Evolutionary conservation across 306 rosid species (phyloP).

Genomic region (Dalbergia cochinchinensis): DNA sequence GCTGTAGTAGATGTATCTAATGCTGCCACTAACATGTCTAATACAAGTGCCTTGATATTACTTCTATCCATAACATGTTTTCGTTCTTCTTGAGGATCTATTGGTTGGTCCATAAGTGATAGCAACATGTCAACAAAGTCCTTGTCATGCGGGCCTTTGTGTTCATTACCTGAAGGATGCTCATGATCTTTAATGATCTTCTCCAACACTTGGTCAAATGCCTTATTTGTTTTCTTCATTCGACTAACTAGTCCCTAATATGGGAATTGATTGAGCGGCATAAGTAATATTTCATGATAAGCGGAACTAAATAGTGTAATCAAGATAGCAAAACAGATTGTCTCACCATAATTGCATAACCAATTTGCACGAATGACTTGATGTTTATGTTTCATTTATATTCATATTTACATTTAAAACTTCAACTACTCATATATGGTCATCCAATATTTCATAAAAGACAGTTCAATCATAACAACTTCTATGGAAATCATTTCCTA

Average conservation of each 20-base stretch:
- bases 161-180: not conserved
- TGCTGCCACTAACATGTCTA: constrained; percentile 47
- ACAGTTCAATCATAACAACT: no score
- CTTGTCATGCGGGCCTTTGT: not conserved
- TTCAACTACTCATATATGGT: no score
- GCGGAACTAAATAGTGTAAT: no score
- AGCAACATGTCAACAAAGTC: constrained; percentile 48
- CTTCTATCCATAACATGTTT: constrained; percentile 36
- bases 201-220: constrained; percentile 48
- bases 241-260: constrained; percentile 43
- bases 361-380: no score
- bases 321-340: no score
- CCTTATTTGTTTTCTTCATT: constrained; percentile 35
- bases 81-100: constrained; percentile 44
- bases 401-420: no score
- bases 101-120: constrained; percentile 40
- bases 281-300: not conserved
- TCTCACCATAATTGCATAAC: no score
- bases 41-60: constrained; percentile 51
- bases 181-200: constrained; percentile 50
- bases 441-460: no score
- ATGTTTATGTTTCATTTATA: no score
- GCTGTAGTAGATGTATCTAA: constrained; percentile 35
- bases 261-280: not conserved
- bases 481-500: no score